These are phyloP conservation scores for Aspergillus baeticus DNA, from an alignment of 495 filamentous ascomycete genomes.

Conservation along the genomic window DNA sequence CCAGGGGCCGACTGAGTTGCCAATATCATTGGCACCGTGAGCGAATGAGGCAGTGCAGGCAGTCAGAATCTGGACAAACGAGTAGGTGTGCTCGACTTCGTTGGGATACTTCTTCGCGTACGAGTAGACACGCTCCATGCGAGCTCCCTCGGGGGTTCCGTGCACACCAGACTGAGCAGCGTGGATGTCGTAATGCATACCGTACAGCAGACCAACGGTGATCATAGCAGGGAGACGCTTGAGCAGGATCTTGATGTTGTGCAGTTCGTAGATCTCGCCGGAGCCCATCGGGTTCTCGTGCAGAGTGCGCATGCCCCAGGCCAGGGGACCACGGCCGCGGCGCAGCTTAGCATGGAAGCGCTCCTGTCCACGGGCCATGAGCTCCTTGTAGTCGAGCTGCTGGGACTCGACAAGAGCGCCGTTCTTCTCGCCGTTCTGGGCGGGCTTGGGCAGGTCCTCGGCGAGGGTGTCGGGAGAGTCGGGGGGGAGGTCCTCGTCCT, in stretches of 20 bases:
- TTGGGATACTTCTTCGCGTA: slow-evolving; percentile 67
- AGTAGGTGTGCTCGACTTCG: slow-evolving; percentile 73
- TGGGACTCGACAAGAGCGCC: slow-evolving; percentile 43
- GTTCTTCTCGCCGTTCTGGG: slow-evolving; percentile 44
- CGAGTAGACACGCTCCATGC: slow-evolving; percentile 60
- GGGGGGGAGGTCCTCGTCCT: slow-evolving; percentile 34
- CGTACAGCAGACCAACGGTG: slow-evolving; percentile 58
- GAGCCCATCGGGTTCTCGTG: slow-evolving; percentile 66
- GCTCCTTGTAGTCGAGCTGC: slow-evolving; percentile 50
- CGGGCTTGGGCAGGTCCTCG: slow-evolving; percentile 15
- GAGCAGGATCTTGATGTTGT: slow-evolving; percentile 57
- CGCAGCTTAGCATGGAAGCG: slow-evolving; percentile 53
- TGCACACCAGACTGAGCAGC: slow-evolving; percentile 59
- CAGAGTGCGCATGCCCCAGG: slow-evolving; percentile 71
- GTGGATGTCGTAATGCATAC: slow-evolving; percentile 73
- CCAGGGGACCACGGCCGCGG: slow-evolving; percentile 58
- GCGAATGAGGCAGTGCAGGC: slow-evolving; percentile 75
- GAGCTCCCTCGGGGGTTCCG: slow-evolving; percentile 64
- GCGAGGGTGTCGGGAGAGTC: slow-evolving; percentile 25
- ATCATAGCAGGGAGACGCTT: slow-evolving; percentile 62
- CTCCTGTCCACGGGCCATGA: slow-evolving; percentile 48
- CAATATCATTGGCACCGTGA: slow-evolving; percentile 79
- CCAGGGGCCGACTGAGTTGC: slow-evolving; percentile 74
- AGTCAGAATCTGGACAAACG: slow-evolving; percentile 72
- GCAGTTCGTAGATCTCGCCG: slow-evolving; percentile 63